A percentile compares a stretch with the other conserved stretches of the same genome.
Evolutionary conservation across 2,329 filamentous ascomycete species (phyloP).

Genomic region (Nakataea oryzae): DNA sequence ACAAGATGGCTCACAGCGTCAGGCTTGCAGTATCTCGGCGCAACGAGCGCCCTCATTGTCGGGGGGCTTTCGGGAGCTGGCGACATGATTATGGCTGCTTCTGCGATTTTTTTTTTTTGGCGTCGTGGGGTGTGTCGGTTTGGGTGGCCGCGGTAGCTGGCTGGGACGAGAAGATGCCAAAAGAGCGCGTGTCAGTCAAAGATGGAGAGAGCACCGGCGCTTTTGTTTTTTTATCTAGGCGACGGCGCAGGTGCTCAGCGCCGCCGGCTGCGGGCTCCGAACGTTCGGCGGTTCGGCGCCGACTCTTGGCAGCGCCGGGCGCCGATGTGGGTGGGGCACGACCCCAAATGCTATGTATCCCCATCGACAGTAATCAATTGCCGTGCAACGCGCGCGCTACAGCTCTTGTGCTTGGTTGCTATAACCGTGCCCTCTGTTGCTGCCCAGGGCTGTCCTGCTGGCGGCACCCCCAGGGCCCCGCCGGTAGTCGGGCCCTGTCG

Average conservation of each 20-base stretch:
- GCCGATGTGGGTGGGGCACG: not conserved
- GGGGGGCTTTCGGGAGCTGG: not conserved
- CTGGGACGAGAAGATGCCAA: not conserved
- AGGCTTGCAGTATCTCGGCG: conserved; percentile 26
- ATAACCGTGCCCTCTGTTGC: too few relatives aligned
- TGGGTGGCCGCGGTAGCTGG: too few relatives aligned
- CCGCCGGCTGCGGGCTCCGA: not conserved
- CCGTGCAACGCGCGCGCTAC: too few relatives aligned
- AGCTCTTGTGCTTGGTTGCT: too few relatives aligned
- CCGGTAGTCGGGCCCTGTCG: not conserved
- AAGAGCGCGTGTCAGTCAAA: too few relatives aligned
- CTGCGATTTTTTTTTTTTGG: not conserved
- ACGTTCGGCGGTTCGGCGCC: not conserved
- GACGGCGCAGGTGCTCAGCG: not conserved
- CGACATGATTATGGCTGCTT: not conserved
- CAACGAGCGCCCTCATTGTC: conserved; percentile 33
- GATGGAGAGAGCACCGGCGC: not conserved
- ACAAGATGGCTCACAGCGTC: conserved; percentile 5
- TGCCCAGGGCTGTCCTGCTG: too few relatives aligned
- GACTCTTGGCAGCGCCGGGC: not conserved
- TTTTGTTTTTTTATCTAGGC: not conserved
- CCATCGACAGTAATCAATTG: too few relatives aligned
- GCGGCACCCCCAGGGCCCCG: too few relatives aligned
- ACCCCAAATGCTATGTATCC: too few relatives aligned
- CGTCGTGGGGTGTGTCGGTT: not conserved